These are phyloP conservation scores for Fusarium cicatricum DNA, from an alignment of 2,329 filamentous ascomycete species.

Conservation along the genomic window DNA sequence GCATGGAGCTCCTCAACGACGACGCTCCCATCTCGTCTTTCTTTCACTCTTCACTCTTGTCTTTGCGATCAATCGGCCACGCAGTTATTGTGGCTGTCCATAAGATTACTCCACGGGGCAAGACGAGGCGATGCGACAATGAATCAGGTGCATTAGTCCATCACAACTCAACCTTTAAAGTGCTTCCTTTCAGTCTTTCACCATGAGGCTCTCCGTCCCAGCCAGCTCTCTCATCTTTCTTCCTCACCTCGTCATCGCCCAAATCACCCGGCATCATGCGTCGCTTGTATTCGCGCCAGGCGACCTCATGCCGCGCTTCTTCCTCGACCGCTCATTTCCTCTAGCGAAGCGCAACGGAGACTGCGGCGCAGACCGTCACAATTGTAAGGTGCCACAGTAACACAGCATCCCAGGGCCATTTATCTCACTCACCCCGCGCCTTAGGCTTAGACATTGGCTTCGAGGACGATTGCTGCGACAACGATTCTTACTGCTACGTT, in stretches of 20 bases:
- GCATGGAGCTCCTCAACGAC: constrained; percentile 24
- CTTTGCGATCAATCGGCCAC: not conserved
- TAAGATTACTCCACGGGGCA: not conserved
- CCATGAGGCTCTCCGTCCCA: constrained; percentile 29
- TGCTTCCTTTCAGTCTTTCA: not conserved
- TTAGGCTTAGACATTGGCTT: constrained; percentile 54
- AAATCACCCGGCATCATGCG: constrained; percentile 32
- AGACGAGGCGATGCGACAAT: constrained; percentile 18
- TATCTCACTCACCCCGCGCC: not conserved
- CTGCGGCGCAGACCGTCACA: constrained; percentile 43
- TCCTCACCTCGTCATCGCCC: constrained; percentile 21
- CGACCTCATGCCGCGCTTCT: constrained; percentile 44
- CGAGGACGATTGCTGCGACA: constrained; percentile 52
- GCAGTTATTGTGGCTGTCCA: not conserved
- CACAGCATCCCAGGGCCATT: not conserved
- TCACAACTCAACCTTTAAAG: not conserved
- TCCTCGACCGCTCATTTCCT: constrained; percentile 42
- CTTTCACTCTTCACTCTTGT: constrained; percentile 19
- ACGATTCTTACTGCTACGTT: constrained; percentile 57
- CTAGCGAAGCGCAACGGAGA: constrained; percentile 40
- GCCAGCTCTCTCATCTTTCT: constrained; percentile 13
- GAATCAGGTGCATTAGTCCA: constrained; percentile 1
- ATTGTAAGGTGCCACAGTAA: constrained; percentile 41
- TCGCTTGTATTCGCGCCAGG: constrained; percentile 32
- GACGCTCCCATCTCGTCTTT: constrained; percentile 17